Evolutionary conservation across 169 alveolate genomes (phyloP), one percentile per base, ranked within the genome.

Genomic region (Theileria annulata): DNA sequence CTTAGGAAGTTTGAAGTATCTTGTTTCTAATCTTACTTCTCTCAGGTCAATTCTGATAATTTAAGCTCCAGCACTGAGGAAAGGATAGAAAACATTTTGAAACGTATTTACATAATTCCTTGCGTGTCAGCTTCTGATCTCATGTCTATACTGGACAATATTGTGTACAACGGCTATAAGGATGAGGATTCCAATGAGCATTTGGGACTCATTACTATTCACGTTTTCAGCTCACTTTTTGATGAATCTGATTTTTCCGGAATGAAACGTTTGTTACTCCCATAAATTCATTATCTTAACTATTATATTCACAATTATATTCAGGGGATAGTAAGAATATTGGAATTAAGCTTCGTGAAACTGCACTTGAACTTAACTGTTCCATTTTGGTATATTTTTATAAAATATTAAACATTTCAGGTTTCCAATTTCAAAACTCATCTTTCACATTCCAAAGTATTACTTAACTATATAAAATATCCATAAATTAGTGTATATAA

Each of bases 41-140:
- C n/a, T n/a, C n/a, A n/a, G n/a, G n/a, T n/a, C n/a, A n/a, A n/a
- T n/a, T n/a, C n/a, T n/a, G n/a, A n/a, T n/a, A n/a, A n/a, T n/a
- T n/a, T n/a, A n/a, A n/a, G n/a, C n/a, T n/a, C n/a, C n/a, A n/a
- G n/a, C n/a, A 25, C 23, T 8, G 87, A 79, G 33, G 83, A 79
- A 5, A 31, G 13, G 42, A 73, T 49, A 3, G 67, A 30, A 79
- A 68, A 63, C 42, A 63, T 71, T 23, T 51, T 80, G 56, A 63
- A 33, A 23, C 56, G 87, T 9, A 33, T 80, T 3, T 71, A 23
- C 19, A 80, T 80, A 25, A 71, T 80, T 9, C 63, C 49, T 15
- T 73, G 84, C 59, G 12, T 42, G 3, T 74, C 68, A 21, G 10
- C 21, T 12, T 66, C n/a, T 10, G 79, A 80, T 51, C 71, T 80